These are phyloP conservation scores for Candida ascalaphidarum DNA, from an alignment of 805 yeast species.

Conservation along the genomic window DNA sequence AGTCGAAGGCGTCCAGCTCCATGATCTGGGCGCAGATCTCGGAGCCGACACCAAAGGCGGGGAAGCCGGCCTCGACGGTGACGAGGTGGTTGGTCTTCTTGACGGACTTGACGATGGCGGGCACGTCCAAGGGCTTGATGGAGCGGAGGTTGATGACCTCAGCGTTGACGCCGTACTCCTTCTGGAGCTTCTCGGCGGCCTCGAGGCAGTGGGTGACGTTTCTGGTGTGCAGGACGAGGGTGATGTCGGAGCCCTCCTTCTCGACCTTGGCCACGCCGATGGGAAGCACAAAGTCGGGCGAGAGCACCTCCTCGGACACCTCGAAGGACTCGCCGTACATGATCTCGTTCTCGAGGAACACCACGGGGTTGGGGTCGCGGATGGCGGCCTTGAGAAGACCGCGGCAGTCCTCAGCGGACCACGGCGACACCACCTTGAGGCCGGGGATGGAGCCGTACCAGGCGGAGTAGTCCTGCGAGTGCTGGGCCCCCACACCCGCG, in stretches of 20 bases:
- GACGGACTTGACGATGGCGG: constrained; percentile 75
- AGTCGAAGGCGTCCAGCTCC: constrained; percentile 98
- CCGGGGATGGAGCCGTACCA: constrained; percentile 99
- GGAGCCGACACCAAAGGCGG: constrained; percentile 97
- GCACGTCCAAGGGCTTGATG: constrained; percentile 92
- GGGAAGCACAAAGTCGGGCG: constrained; percentile 86
- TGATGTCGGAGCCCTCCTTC: constrained; percentile 83
- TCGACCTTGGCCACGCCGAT: constrained; percentile 95
- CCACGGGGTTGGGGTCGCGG: constrained; percentile 97
- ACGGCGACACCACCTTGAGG: constrained; percentile 92
- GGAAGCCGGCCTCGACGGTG: constrained; percentile 97
- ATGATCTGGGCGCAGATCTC: constrained; percentile 95
- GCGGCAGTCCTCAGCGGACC: constrained; percentile 90
- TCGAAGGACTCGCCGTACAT: constrained; percentile 88
- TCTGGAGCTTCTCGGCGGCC: constrained; percentile 83
- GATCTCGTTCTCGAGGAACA: constrained; percentile 92
- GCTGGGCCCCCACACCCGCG: constrained; percentile 99
- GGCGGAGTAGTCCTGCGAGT: constrained; percentile 94
- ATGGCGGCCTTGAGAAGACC: constrained; percentile 94
- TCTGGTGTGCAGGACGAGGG: constrained; percentile 88
- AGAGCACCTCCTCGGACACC: constrained; percentile 79
- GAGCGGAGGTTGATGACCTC: constrained; percentile 95
- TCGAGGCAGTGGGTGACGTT: constrained; percentile 77
- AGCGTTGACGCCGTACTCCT: constrained; percentile 79
- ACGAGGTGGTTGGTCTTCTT: constrained; percentile 96